A percentile compares a stretch with the other conserved stretches of the same genome.
phyloP scores from a whole-genome alignment of 2,329 filamentous ascomycete species.

The Aaosphaeria arxii region DNA sequence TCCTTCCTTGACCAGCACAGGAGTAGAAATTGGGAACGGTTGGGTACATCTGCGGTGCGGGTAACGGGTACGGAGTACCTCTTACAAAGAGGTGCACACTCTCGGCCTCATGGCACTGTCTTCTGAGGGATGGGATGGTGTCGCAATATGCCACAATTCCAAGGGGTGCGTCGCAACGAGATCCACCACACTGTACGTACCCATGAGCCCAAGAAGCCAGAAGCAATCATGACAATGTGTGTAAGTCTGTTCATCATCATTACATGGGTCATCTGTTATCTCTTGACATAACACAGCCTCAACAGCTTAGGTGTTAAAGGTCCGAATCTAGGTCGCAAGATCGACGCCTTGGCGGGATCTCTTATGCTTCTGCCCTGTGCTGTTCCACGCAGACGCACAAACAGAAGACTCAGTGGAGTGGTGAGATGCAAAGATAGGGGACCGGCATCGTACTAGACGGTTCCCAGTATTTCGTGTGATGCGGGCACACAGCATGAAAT shows the following conservation, averaged over 20 bases:
- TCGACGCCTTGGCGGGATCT: slow-evolving; percentile 7
- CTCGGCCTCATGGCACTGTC: background rate
- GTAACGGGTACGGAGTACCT: too few relatives aligned
- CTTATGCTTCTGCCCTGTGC: background rate
- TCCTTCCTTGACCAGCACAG: background rate
- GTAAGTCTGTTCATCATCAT: slow-evolving; percentile 6
- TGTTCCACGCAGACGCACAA: too few relatives aligned
- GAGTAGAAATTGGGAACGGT: too few relatives aligned
- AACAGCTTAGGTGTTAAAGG: slow-evolving; percentile 11
- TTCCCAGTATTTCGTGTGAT: too few relatives aligned
- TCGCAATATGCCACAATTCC: slow-evolving; percentile 3
- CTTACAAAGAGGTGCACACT: background rate
- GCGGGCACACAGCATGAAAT: too few relatives aligned
- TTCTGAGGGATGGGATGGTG: background rate
- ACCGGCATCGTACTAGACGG: too few relatives aligned
- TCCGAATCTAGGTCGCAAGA: slow-evolving; percentile 6
- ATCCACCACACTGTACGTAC: background rate
- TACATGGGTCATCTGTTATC: slow-evolving; percentile 13
- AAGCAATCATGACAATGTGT: background rate
- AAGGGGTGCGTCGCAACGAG: slow-evolving; percentile 6
- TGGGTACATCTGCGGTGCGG: too few relatives aligned
- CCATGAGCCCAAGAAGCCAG: background rate
- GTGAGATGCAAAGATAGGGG: too few relatives aligned
- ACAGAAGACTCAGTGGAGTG: too few relatives aligned
- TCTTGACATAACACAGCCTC: slow-evolving; percentile 25